A percentile compares a stretch with the other conserved stretches of the same genome.
These are phyloP conservation scores for Exophiala spinifera DNA, from an alignment of 2,329 filamentous ascomycete species.

Conservation along the genomic window DNA sequence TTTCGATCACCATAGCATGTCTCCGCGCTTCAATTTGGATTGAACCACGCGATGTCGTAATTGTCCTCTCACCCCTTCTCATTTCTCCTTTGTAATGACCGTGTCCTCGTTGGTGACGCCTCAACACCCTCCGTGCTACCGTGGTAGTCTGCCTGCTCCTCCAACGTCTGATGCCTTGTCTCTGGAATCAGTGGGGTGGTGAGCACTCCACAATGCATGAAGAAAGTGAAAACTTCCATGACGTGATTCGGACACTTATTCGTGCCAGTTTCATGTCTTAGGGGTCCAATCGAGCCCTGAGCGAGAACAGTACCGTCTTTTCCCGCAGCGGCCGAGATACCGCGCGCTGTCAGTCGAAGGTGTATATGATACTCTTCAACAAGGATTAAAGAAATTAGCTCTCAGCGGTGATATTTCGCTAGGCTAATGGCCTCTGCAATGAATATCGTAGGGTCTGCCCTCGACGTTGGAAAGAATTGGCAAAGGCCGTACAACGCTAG, in stretches of 20 bases:
- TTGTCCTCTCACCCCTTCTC: not conserved
- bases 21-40: no score
- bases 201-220: constrained; percentile 62
- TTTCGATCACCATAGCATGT: no score
- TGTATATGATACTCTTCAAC: constrained; percentile 63
- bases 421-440: constrained; percentile 37
- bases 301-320: constrained; percentile 66
- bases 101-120: no score
- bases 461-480: constrained; percentile 65
- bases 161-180: no score
- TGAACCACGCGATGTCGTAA: no score
- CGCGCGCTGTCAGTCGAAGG: constrained; percentile 62
- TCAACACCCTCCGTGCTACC: no score
- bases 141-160: no score
- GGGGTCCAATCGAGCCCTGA: constrained; percentile 61
- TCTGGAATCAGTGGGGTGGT: no score
- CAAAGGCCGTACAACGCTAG: constrained; percentile 61
- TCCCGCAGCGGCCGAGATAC: constrained; percentile 62
- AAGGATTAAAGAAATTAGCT: constrained; percentile 48
- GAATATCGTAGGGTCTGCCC: constrained; percentile 64
- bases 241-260: constrained; percentile 65
- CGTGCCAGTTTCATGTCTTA: constrained; percentile 55
- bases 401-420: not conserved
- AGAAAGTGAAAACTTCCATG: no score
- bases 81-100: not conserved